Evolutionary conservation across 2,329 filamentous ascomycete species (phyloP), one percentile per base, ranked within the genome.

Genomic region (Fusarium citri): DNA sequence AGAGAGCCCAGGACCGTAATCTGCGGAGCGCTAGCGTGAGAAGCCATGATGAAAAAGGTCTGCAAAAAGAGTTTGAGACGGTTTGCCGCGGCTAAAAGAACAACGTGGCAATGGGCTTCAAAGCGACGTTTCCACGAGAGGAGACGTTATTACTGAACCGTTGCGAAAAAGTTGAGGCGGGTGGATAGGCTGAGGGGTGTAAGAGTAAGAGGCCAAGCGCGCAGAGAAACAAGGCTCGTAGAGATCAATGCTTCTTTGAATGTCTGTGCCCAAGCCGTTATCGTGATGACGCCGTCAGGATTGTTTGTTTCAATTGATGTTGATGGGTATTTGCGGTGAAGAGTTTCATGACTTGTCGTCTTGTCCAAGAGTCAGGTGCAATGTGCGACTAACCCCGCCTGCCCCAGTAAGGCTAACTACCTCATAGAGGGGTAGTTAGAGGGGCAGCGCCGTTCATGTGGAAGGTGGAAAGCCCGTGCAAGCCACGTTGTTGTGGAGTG

Each of bases 1-100:
- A 99, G 89, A 34, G 95, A 98, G 74, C 95, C 95, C 72, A 98
- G 90, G 68, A 98, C 88, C 68, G 92, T 91, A 79, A 98, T 96
- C 74, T 80, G 80, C 66, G 75, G 71, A 63, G 72, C 61, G 74
- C 72, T 74, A 68, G 71, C 49, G 42, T 65, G 43, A 41, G 72
- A 67, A 55, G 63, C 63, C 72, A 75, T 75, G 47, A 26, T 63
- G 47, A 31, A 43, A 37, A 56, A 60, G 41, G 65, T 43, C 28
- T 51, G 46, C 15, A 55, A 41, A 45, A 43, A 31, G 40, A 45
- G 41, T 48, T 30, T 9, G 41, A 18, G 50, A 34, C 42, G 30
- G 55, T 41, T 55, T 57, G 23, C 12, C 31, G 48, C 42, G 41
- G 55, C 23, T 48, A 40, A 60, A 34, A 8, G 47, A 41, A 11